These are phyloP conservation scores for Mortierella sp. DNA, from an alignment of 371 early-diverging fungal genomes.

Conservation along the genomic window DNA sequence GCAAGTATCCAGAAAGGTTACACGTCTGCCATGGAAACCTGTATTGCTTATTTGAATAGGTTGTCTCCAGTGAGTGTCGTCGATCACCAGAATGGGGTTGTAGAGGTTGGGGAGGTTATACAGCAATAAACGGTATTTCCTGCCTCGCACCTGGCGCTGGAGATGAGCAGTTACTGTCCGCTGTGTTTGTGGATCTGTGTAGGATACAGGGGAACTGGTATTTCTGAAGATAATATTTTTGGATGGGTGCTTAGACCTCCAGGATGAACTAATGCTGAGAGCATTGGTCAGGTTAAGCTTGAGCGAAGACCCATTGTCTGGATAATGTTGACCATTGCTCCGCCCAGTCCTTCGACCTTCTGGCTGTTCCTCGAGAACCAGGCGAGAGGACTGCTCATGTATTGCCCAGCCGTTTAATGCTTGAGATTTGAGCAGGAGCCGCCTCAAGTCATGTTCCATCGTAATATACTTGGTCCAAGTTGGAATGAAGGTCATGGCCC, in stretches of 20 bases:
- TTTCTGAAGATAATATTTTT: not conserved
- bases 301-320: not conserved
- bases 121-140: constrained; percentile 11
- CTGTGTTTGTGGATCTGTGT: constrained; percentile 4
- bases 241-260: too few species aligned
- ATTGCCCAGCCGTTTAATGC: too few species aligned
- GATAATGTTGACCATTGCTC: too few species aligned
- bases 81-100: constrained; percentile 16
- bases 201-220: constrained; percentile 8
- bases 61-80: constrained; percentile 17
- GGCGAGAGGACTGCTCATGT: too few species aligned
- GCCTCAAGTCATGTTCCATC: too few species aligned
- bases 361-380: too few species aligned
- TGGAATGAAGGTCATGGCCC: too few species aligned
- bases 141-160: not conserved
- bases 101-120: constrained; percentile 18
- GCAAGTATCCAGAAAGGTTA: too few species aligned
- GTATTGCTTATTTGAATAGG: not conserved
- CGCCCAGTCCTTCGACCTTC: too few species aligned
- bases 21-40: too few species aligned
- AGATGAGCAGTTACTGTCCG: constrained; percentile 27
- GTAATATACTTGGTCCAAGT: too few species aligned
- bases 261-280: not conserved
- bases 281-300: not conserved
- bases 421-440: too few species aligned